Percentiles rank a stretch among this genome's conserved stretches.
Conservation (phyloP, 495 filamentous ascomycete genomes). For the Usnea hakonensis region DNA sequence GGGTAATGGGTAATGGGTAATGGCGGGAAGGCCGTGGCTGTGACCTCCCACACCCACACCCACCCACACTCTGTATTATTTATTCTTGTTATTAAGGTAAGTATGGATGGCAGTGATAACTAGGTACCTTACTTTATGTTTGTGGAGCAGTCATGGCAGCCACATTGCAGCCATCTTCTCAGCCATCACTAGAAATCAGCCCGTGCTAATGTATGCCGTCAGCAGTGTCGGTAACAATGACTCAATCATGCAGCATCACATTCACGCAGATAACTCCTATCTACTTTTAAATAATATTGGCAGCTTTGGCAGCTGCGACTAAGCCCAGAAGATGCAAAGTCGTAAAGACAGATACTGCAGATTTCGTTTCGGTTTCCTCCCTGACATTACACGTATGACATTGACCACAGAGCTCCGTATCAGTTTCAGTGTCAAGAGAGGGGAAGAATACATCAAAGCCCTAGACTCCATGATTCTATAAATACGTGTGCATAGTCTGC, state of each 20-base stretch:
- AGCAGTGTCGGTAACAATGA: neutral
- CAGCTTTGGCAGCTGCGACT: neutral
- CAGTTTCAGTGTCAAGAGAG: neutral
- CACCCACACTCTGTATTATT: too few relatives aligned
- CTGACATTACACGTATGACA: too few relatives aligned
- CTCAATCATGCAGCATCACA: neutral
- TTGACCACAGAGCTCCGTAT: neutral
- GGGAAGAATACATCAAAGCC: too few relatives aligned
- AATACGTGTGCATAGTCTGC: too few relatives aligned
- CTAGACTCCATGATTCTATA: too few relatives aligned
- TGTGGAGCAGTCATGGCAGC: too few relatives aligned
- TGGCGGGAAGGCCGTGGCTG: slow-evolving; percentile 2
- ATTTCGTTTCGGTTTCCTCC: neutral
- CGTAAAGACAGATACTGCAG: neutral
- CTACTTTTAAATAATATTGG: neutral
- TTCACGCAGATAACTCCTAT: too few relatives aligned
- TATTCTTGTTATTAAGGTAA: too few relatives aligned
- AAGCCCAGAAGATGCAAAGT: neutral
- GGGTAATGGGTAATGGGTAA: neutral
- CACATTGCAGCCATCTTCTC: too few relatives aligned
- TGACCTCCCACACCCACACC: too few relatives aligned
- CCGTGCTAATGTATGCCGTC: neutral
- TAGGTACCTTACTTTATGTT: too few relatives aligned
- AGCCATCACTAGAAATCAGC: too few relatives aligned
- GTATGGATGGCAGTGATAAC: neutral